A percentile compares a stretch with the other conserved stretches of the same genome.
Evolutionary conservation across 345 rosid species (phyloP).

Genomic region (Salix koriyanagi): DNA sequence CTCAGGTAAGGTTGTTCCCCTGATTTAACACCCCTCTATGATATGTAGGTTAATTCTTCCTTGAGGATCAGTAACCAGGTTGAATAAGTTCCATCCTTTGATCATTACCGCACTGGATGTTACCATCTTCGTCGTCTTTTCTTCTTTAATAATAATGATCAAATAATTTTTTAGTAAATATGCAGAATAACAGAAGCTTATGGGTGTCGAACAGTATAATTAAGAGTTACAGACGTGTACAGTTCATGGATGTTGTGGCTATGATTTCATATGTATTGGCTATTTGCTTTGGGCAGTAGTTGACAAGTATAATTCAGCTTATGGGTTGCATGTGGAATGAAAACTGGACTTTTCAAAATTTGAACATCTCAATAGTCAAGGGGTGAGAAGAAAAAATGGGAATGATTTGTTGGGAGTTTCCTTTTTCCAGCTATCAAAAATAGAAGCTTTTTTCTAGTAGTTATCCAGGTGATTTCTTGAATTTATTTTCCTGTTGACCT

Average conservation of each 20-base stretch:
- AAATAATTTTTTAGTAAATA: not conserved
- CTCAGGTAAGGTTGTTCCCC: not conserved
- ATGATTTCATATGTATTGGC: not conserved
- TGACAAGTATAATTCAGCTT: not conserved
- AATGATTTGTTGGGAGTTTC: not conserved
- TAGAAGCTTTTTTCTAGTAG: not conserved
- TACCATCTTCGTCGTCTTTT: not conserved
- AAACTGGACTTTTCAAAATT: not conserved
- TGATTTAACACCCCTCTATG: not conserved
- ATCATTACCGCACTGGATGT: not conserved
- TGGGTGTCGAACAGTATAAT: not conserved
- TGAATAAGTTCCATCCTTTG: not conserved
- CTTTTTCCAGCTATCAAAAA: not conserved
- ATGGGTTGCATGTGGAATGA: not conserved
- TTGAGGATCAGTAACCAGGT: not conserved
- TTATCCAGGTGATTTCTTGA: not conserved
- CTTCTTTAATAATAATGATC: not conserved
- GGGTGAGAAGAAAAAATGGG: not conserved
- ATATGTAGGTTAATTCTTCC: not conserved
- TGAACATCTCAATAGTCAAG: not conserved
- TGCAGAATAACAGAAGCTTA: not conserved
- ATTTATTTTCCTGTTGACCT: not conserved
- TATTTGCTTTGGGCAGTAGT: not conserved
- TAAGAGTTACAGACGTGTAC: not conserved
- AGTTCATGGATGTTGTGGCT: not conserved